phyloP scores from a whole-genome alignment of 176 grass and related monocot genomes.

The Phyllostachys edulis region DNA sequence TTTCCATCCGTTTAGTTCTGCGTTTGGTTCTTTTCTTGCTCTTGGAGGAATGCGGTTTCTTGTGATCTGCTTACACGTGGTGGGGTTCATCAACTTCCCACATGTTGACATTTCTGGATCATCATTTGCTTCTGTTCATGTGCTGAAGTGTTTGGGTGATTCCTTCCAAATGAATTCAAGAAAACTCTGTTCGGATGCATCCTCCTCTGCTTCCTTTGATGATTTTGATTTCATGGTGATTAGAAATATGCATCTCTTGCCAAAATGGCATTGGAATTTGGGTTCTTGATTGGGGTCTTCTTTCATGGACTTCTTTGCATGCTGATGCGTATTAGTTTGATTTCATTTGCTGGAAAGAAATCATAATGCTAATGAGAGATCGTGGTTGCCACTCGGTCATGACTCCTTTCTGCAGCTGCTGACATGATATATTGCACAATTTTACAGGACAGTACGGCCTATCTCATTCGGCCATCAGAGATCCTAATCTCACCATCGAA shows the following conservation, averaged over 20 bases:
- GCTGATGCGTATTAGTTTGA: neutral
- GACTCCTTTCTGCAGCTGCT: slow-evolving; percentile 3
- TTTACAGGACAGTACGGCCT: slow-evolving; percentile 35
- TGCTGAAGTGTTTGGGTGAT: neutral
- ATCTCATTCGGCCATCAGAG: neutral
- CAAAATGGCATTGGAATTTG: neutral
- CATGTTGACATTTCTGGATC: slow-evolving; percentile 11
- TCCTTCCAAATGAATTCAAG: slow-evolving; percentile 8
- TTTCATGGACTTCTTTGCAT: neutral
- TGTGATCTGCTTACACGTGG: slow-evolving; percentile 50
- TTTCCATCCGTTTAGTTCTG: neutral
- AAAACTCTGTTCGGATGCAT: neutral
- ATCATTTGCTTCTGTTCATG: slow-evolving; percentile 18
- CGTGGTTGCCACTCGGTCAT: neutral
- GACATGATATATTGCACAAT: neutral
- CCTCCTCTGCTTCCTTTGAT: neutral
- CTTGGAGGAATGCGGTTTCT: slow-evolving; percentile 2
- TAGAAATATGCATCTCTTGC: neutral
- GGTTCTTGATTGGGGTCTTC: neutral
- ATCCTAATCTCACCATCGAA: slow-evolving; percentile 36
- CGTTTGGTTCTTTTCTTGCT: neutral
- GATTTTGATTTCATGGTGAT: neutral
- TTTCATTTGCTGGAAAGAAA: neutral
- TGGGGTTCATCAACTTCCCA: slow-evolving; percentile 28
- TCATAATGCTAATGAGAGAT: neutral